Evolutionary conservation across 1,139 yeast species (phyloP), one percentile per base, ranked within the genome.

Genomic region (Diutina sp.): DNA sequence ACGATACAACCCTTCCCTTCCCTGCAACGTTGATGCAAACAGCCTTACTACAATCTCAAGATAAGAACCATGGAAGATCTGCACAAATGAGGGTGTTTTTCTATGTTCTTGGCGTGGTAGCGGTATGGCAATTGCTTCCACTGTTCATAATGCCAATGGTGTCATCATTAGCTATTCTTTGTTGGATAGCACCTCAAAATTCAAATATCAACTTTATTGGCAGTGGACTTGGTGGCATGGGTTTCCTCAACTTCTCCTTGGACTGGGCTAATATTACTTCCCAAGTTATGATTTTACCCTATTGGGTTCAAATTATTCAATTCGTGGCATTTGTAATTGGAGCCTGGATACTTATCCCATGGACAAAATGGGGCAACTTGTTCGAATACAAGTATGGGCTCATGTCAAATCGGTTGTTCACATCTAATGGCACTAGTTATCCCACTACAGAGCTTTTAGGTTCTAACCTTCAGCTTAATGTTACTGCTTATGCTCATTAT

Each of bases 211-310:
- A 74, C 57, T 75, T 76, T 58, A 58, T 75, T 12, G 79, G 79
- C 2, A 71, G 78, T 35, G 80, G 80, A 1, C 59, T 76, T 46
- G 79, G 79, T 2, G 80, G 79, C 4, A 69, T 74, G 69, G 79
- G 79, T 21, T 59, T 76, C 18, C 59, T 75, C 55, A 76, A 76
- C 60, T 63, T 76, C 32, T 67, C 79, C 1, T 64, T 76, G 46
- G 79, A 76, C 59, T 76, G 80, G 79, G 71, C 78, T 53, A 76
- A 75, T 58, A 72, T 76, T 51, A 73, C 79, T 2, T 74, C 78
- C 0, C 59, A 67, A 1, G 75, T 76, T 30, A 72, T 76, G 78
- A 59, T 76, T 18, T 70, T 66, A 63, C 79, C 79, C 3, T 76
- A 74, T 61, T 74, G 78, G 78, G 71, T 77, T 18, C 77, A 74